Evolutionary conservation across 495 filamentous ascomycete species (phyloP).

Genomic region (Pyronema domesticum): DNA sequence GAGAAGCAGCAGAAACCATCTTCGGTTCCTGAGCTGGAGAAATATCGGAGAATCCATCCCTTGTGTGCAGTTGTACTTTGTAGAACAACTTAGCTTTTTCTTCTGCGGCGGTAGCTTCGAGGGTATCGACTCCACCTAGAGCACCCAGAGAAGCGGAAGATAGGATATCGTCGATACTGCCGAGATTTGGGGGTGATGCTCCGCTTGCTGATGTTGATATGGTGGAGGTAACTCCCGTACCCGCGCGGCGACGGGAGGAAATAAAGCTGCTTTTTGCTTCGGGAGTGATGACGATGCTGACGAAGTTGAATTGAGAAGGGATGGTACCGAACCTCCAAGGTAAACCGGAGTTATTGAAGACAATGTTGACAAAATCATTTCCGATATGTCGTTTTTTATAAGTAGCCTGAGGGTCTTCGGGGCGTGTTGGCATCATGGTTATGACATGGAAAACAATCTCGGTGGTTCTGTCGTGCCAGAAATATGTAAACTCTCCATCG

Average conservation of each 20-base stretch:
- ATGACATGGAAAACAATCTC: constrained; percentile 92
- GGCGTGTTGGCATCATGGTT: constrained; percentile 83
- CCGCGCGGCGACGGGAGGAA: constrained; percentile 29
- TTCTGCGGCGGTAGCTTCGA: no score
- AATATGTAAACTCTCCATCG: constrained; percentile 74
- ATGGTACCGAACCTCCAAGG: constrained; percentile 84
- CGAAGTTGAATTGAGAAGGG: constrained; percentile 80
- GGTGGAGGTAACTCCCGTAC: no score
- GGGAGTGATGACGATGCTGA: constrained; percentile 89
- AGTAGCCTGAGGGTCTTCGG: constrained; percentile 53
- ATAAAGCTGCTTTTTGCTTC: constrained; percentile 50
- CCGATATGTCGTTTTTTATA: constrained; percentile 90
- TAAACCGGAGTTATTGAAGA: constrained; percentile 85
- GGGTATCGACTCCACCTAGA: constrained; percentile 12
- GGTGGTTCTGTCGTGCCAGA: constrained; percentile 85
- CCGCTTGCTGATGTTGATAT: no score
- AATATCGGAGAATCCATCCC: constrained; percentile 71
- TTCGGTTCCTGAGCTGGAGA: constrained; percentile 77
- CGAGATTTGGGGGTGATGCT: no score
- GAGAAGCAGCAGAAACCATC: constrained; percentile 56
- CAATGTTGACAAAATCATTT: constrained; percentile 95
- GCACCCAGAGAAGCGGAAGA: no score
- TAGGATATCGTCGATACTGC: no score
- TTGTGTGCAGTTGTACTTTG: constrained; percentile 66
- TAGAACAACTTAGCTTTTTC: constrained; percentile 39